phyloP scores from a whole-genome alignment of 2,329 filamentous ascomycete species.

The Metarhizium sp. region DNA sequence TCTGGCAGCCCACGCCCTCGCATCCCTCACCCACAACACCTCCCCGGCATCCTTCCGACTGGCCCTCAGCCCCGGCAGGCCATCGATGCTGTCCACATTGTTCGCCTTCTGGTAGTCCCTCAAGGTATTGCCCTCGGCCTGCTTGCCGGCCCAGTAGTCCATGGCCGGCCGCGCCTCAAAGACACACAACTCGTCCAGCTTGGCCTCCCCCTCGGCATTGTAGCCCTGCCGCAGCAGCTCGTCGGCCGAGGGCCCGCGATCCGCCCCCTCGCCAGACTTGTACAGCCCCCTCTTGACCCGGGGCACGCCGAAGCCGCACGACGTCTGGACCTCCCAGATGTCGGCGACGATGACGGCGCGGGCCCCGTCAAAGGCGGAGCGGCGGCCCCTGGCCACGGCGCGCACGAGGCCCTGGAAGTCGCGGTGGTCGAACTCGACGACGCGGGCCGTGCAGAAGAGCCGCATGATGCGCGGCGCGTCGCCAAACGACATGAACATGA shows the following conservation, averaged over 20 bases:
- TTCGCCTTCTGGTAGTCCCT: slow-evolving; percentile 45
- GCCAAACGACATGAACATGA: slow-evolving; percentile 65
- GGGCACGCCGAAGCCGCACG: slow-evolving; percentile 57
- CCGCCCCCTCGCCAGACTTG: too few species aligned
- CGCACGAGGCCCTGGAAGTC: slow-evolving; percentile 39
- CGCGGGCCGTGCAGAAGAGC: slow-evolving; percentile 49
- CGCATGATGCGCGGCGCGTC: slow-evolving; percentile 51
- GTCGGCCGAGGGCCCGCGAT: too few species aligned
- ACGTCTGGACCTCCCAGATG: slow-evolving; percentile 57
- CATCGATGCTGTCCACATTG: slow-evolving; percentile 49
- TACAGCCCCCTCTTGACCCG: slow-evolving; percentile 34
- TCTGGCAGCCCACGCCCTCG: slow-evolving; percentile 16
- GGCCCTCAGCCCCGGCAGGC: slow-evolving; percentile 44
- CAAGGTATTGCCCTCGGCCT: slow-evolving; percentile 38
- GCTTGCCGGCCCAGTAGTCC: slow-evolving; percentile 39
- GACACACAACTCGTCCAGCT: slow-evolving; percentile 24
- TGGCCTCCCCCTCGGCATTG: too few species aligned
- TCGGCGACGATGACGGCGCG: slow-evolving; percentile 53
- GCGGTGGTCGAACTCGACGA: slow-evolving; percentile 50
- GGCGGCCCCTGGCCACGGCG: slow-evolving; percentile 26
- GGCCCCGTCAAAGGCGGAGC: slow-evolving; percentile 34
- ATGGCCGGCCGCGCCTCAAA: slow-evolving; percentile 48
- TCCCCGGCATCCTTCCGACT: slow-evolving; percentile 42
- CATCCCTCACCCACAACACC: slow-evolving; percentile 33
- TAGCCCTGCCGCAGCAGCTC: too few species aligned